Conservation (phyloP, 2,329 filamentous ascomycete species). For the Didymella sp. region DNA sequence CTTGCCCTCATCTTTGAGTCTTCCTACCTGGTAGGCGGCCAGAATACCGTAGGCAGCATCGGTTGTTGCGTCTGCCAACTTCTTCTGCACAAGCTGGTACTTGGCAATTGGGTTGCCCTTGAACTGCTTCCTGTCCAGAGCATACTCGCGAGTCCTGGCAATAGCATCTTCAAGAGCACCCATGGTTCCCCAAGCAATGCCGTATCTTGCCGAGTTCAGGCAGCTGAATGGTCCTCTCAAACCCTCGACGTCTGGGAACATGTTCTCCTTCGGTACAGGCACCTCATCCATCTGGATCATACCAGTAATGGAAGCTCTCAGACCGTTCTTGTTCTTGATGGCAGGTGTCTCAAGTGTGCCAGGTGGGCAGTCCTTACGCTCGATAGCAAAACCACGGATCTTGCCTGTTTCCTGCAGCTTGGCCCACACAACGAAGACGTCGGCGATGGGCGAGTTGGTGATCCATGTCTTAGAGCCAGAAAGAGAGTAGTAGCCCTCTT, state of each 20-base stretch:
- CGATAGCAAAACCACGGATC: conserved; percentile 90
- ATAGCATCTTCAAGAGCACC: conserved; percentile 95
- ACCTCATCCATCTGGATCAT: conserved; percentile 97
- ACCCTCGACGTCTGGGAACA: conserved; percentile 91
- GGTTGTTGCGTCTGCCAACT: conserved; percentile 88
- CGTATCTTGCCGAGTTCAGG: conserved; percentile 90
- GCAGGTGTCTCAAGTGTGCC: conserved; percentile 90
- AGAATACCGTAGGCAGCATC: conserved; percentile 92
- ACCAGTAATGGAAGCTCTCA: conserved; percentile 91
- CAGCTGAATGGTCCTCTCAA: conserved; percentile 90
- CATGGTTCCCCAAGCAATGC: conserved; percentile 92
- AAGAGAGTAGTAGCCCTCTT: conserved; percentile 80
- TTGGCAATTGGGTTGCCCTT: conserved; percentile 92
- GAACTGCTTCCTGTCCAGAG: conserved; percentile 95
- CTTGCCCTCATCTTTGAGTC: conserved; percentile 90
- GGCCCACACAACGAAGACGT: conserved; percentile 88
- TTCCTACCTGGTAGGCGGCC: conserved; percentile 86
- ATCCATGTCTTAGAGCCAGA: conserved; percentile 94
- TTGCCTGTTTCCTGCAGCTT: conserved; percentile 90
- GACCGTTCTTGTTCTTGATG: conserved; percentile 93
- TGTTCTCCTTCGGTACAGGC: conserved; percentile 86
- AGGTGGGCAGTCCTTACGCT: conserved; percentile 81
- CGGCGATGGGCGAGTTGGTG: conserved; percentile 89
- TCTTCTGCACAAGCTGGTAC: conserved; percentile 98
- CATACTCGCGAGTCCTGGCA: conserved; percentile 78